phyloP scores from a whole-genome alignment of 495 filamentous ascomycete species.

The Penicillium pancosmium region DNA sequence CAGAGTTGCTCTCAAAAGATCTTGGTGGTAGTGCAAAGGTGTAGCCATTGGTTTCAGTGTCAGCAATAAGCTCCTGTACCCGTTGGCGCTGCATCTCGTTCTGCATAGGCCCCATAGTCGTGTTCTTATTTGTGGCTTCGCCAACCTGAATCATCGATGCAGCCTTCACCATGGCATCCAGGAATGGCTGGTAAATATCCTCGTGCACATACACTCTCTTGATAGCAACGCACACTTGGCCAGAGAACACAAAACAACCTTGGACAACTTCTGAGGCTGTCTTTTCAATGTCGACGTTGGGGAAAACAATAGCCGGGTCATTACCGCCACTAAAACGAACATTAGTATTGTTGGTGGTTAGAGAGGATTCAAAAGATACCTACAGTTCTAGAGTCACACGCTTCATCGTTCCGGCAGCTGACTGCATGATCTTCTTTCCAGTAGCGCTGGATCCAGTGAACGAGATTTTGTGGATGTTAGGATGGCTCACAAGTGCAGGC shows the following conservation, averaged over 20 bases:
- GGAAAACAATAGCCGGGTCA: slow-evolving; percentile 61
- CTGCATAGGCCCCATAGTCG: slow-evolving; percentile 56
- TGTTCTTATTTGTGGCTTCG: slow-evolving; percentile 30
- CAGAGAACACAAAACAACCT: slow-evolving; percentile 56
- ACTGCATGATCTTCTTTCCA: slow-evolving; percentile 61
- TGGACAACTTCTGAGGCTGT: slow-evolving; percentile 35
- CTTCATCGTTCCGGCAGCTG: slow-evolving; percentile 58
- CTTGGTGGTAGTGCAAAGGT: background rate
- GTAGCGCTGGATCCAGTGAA: slow-evolving; percentile 65
- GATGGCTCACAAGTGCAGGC: slow-evolving; percentile 52
- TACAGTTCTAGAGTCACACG: slow-evolving; percentile 51
- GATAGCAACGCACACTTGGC: slow-evolving; percentile 56
- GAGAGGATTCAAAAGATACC: slow-evolving; percentile 40
- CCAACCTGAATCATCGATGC: slow-evolving; percentile 39
- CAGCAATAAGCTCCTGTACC: background rate
- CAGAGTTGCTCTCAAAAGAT: slow-evolving; percentile 30
- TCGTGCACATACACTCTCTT: slow-evolving; percentile 74
- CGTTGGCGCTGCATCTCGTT: slow-evolving; percentile 56
- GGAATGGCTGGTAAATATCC: slow-evolving; percentile 64
- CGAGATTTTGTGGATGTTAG: slow-evolving; percentile 60
- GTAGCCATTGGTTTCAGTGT: slow-evolving; percentile 46
- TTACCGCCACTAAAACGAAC: slow-evolving; percentile 53
- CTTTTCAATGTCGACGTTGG: slow-evolving; percentile 63
- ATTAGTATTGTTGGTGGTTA: slow-evolving; percentile 69
- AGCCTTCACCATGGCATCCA: slow-evolving; percentile 54